Conservation (phyloP, 2,329 filamentous ascomycete species). For the Endothia cerciana region DNA sequence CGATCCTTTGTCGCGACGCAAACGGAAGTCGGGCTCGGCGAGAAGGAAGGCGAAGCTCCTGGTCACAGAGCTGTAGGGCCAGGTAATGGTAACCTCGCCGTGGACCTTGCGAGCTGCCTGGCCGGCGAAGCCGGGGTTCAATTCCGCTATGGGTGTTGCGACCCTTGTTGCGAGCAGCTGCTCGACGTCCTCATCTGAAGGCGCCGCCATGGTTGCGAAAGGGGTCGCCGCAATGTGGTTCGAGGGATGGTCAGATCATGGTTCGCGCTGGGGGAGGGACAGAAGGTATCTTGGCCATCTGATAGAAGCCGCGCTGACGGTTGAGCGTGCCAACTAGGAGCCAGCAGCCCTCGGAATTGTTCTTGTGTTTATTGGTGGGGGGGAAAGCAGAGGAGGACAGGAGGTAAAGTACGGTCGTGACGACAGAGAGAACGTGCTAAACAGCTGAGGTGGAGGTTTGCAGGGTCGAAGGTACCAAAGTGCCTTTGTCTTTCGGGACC, state of each 20-base stretch:
- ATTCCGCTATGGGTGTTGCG: slow-evolving; percentile 58
- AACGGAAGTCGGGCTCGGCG: slow-evolving; percentile 81
- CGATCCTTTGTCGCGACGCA: slow-evolving; percentile 77
- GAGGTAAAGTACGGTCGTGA: slow-evolving; percentile 16
- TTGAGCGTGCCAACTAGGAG: not conserved
- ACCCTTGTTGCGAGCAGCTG: slow-evolving; percentile 32
- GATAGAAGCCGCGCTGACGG: not conserved
- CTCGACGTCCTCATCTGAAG: slow-evolving; percentile 29
- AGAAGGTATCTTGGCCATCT: slow-evolving; percentile 13
- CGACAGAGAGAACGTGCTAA: slow-evolving; percentile 7
- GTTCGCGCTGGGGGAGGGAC: slow-evolving; percentile 15
- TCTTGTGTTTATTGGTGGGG: slow-evolving; percentile 11
- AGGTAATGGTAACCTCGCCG: slow-evolving; percentile 81
- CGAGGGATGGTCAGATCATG: slow-evolving; percentile 32
- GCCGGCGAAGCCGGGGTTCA: slow-evolving; percentile 52
- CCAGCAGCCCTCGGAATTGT: no score
- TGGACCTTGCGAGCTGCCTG: slow-evolving; percentile 54
- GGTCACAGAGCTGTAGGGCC: slow-evolving; percentile 85
- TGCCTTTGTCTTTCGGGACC: not conserved
- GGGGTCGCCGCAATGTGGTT: slow-evolving; percentile 28
- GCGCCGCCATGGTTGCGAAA: slow-evolving; percentile 32
- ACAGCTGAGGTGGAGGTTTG: not conserved
- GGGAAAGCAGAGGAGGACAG: not conserved
- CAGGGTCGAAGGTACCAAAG: not conserved
- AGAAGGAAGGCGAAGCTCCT: slow-evolving; percentile 77